A percentile compares a stretch with the other conserved stretches of the same genome.
These are phyloP conservation scores for Candida endomychidarum DNA, from an alignment of 805 yeast species.

Conservation along the genomic window DNA sequence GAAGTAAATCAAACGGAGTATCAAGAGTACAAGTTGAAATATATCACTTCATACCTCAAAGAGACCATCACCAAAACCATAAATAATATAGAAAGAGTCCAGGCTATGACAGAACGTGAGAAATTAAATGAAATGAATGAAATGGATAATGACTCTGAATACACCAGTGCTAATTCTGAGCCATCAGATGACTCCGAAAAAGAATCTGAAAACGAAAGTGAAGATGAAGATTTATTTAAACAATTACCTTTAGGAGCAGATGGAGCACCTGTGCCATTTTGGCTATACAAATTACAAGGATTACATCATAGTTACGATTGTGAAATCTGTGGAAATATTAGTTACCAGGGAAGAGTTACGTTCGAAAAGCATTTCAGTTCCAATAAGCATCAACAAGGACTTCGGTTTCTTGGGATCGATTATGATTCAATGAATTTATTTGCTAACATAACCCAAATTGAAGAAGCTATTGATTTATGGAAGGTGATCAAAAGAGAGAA, in stretches of 20 bases:
- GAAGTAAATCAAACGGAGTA: slow-evolving; percentile 4
- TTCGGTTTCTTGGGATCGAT: slow-evolving; percentile 69
- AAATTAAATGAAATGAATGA: slow-evolving; percentile 50
- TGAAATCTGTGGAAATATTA: slow-evolving; percentile 80
- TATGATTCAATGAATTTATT: slow-evolving; percentile 47
- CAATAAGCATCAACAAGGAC: slow-evolving; percentile 67
- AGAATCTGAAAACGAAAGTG: slow-evolving; percentile 19
- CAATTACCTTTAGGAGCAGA: slow-evolving; percentile 81
- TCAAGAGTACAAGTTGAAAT: slow-evolving; percentile 41
- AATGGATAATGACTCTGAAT: slow-evolving; percentile 36
- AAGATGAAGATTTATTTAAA: slow-evolving; percentile 42
- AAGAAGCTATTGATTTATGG: slow-evolving; percentile 68
- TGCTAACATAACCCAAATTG: slow-evolving; percentile 62
- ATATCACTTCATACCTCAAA: slow-evolving; percentile 36
- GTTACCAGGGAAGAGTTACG: slow-evolving; percentile 69
- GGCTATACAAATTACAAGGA: slow-evolving; percentile 92
- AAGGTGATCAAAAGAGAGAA: slow-evolving; percentile 39
- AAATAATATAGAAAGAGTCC: slow-evolving; percentile 61
- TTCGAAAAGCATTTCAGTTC: slow-evolving; percentile 78
- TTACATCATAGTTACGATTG: slow-evolving; percentile 69
- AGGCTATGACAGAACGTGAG: slow-evolving; percentile 71
- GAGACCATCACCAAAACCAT: slow-evolving; percentile 50
- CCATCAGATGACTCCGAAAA: slow-evolving; percentile 23
- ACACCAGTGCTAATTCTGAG: slow-evolving; percentile 35
- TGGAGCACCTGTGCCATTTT: slow-evolving; percentile 88